Evolutionary conservation across 2,329 filamentous ascomycete genomes (phyloP), one percentile per base, ranked within the genome.

Genomic region (Akanthomyces muscarius): DNA sequence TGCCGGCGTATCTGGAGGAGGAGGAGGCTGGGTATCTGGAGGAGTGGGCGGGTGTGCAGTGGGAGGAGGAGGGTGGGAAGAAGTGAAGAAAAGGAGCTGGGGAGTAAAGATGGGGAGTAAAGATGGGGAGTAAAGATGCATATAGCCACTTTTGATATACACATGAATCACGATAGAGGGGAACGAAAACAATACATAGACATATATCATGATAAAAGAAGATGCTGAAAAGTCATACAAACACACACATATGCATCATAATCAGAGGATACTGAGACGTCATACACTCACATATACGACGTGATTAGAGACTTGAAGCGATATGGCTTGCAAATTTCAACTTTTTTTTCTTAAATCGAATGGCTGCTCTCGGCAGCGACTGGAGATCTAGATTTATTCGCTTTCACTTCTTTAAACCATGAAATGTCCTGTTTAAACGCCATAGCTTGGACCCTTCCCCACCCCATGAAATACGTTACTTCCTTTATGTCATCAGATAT

Each of bases 21-120:
- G 89, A 87, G 0, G 82, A 87, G 70, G 84, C 87, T 0, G 91
- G 88, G 1, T 98, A 96, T 76, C 71, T 92, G 21, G 95, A 98
- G 79, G 95, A 99, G 76, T 99, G 95, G 94, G 87, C 85, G n/a
- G 95, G 94, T 7, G 95, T 98, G 67, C 95, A 99, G 76, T 99
- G 94, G 95, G 95, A 99, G 77, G 93, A 97, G 75, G 71, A 86
- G 65, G 73, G 73, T 38, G 80, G 77, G 71, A 66, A 68, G 30
- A 73, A 76, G 58, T 74, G 67, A 68, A 64, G 28, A 21, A 18
- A 36, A 21, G 38, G 14, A 44, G 30, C 14, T 50, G 23, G 25
- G 23, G 33, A 36, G 33, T 8, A 54, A 33, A 38, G 51, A 14
- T 28, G 33, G 21, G 21, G 21, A 36, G 33, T 8, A 54, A 33